Conservation (phyloP, 2,329 filamentous ascomycete genomes). For the Laburnicola sp. region DNA sequence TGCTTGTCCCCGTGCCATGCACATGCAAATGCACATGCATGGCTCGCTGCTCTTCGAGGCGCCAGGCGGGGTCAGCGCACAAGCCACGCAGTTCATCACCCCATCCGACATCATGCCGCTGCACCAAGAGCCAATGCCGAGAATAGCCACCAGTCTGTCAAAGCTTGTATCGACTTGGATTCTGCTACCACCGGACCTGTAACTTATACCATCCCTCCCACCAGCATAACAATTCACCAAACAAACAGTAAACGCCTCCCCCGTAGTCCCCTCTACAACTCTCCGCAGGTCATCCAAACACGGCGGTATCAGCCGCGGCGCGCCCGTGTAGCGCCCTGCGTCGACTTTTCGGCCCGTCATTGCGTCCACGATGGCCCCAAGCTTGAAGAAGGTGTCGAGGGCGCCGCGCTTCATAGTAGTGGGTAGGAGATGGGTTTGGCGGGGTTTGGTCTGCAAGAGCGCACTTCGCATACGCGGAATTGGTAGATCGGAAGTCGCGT, state of each 20-base stretch:
- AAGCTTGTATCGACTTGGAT: not conserved
- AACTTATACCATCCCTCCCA: slow-evolving; percentile 75
- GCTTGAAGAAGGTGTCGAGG: slow-evolving; percentile 69
- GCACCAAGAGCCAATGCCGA: not conserved
- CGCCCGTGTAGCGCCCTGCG: slow-evolving; percentile 58
- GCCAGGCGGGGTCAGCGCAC: slow-evolving; percentile 5
- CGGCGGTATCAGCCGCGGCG: slow-evolving; percentile 69
- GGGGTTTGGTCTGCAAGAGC: no score
- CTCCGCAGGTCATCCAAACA: slow-evolving; percentile 67
- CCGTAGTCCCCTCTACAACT: slow-evolving; percentile 67
- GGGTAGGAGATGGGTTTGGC: not conserved
- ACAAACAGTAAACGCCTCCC: slow-evolving; percentile 74
- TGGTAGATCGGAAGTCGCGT: not conserved
- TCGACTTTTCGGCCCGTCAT: slow-evolving; percentile 47
- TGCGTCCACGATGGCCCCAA: slow-evolving; percentile 48
- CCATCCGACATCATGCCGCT: not conserved
- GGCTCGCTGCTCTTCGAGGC: not conserved
- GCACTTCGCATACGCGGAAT: no score
- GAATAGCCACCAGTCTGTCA: not conserved
- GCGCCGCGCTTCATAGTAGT: slow-evolving; percentile 58
- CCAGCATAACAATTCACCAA: slow-evolving; percentile 83
- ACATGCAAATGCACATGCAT: not conserved
- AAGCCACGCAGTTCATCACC: slow-evolving; percentile 10
- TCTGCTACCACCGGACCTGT: slow-evolving; percentile 72
- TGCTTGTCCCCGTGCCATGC: not conserved